Conservation (phyloP, 192 early-diverging fungal species). For the Phycomyces nitens region DNA sequence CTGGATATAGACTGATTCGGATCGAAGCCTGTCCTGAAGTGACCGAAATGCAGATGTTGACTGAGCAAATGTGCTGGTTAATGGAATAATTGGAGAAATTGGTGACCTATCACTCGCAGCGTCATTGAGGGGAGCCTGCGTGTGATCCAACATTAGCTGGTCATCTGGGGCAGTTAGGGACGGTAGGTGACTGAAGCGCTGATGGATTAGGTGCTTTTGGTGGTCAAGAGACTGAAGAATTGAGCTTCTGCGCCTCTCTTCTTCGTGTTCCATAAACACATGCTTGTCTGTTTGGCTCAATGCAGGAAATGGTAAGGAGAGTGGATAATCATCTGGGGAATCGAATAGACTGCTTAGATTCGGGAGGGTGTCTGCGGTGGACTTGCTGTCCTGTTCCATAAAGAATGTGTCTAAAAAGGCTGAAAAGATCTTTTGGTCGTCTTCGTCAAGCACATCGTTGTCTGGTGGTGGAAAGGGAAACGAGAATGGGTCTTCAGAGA, state of each 20-base stretch:
- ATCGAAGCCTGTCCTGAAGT: too few species aligned
- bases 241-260: constrained; percentile 18
- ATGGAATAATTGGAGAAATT: too few species aligned
- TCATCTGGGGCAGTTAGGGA: background rate
- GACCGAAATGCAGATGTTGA: too few species aligned
- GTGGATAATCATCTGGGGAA: background rate
- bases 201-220: constrained; percentile 10
- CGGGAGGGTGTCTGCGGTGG: background rate
- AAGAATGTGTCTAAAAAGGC: constrained; percentile 50
- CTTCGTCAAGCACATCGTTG: constrained; percentile 30
- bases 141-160: background rate
- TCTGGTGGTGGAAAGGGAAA: background rate
- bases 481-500: constrained; percentile 10
- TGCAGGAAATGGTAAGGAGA: background rate
- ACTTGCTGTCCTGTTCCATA: constrained; percentile 38
- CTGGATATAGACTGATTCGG: too few species aligned
- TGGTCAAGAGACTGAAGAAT: constrained; percentile 22
- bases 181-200: constrained; percentile 2
- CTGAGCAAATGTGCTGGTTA: too few species aligned
- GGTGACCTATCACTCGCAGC: too few species aligned
- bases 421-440: constrained; percentile 46
- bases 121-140: background rate
- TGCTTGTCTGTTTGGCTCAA: background rate
- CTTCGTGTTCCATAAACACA: background rate
- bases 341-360: constrained; percentile 1